Conservation (phyloP, 345 rosid species). For the Euclidium syriacum region DNA sequence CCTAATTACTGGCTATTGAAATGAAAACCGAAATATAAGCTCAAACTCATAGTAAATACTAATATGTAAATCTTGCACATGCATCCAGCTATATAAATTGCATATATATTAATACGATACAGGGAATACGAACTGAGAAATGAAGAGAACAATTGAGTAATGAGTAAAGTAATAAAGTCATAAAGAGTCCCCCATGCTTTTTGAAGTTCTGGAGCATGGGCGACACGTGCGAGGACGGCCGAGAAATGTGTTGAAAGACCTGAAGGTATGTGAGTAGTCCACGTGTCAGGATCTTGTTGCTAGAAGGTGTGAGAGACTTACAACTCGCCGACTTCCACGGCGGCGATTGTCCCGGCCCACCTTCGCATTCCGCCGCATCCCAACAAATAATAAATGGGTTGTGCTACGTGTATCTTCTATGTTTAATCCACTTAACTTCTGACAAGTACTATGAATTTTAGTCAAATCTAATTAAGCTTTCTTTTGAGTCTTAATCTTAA, state of each 20-base stretch:
- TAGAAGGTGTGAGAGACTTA: constrained; percentile 8
- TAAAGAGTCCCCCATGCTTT: not conserved
- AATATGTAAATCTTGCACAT: not conserved
- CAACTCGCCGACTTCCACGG: constrained; percentile 27
- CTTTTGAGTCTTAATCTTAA: not conserved
- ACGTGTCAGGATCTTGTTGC: not conserved
- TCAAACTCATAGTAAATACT: not conserved
- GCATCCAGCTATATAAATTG: not conserved
- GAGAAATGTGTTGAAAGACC: not conserved
- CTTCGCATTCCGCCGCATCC: not conserved
- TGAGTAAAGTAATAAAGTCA: not conserved
- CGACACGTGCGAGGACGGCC: constrained; percentile 20
- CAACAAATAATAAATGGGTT: not conserved
- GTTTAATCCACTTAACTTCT: not conserved
- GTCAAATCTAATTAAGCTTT: constrained; percentile 1
- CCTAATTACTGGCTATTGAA: not conserved
- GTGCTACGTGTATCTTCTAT: constrained; percentile 9
- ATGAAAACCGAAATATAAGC: not conserved
- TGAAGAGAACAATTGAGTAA: not conserved
- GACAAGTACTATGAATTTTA: constrained; percentile 2
- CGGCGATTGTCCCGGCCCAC: constrained; percentile 28
- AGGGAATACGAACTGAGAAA: not conserved
- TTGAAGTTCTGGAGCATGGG: not conserved
- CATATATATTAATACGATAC: not conserved
- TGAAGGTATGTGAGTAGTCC: constrained; percentile 4